A percentile compares a stretch with the other conserved stretches of the same genome.
Conservation (phyloP, 2,329 filamentous ascomycete species). For the Lasiodiplodia sp. region DNA sequence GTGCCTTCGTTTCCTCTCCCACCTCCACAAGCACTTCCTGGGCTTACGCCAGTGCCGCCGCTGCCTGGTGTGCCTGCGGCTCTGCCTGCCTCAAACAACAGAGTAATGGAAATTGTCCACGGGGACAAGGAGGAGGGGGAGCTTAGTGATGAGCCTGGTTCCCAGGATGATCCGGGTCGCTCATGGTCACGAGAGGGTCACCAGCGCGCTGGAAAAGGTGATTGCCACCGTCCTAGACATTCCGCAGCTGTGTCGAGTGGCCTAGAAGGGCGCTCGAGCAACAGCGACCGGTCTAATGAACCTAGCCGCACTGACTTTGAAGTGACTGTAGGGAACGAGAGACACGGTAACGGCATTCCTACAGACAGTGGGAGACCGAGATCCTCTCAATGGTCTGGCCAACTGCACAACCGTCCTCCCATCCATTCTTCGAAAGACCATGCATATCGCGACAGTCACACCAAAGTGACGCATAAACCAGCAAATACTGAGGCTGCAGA, state of each 20-base stretch:
- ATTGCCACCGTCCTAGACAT: constrained; percentile 11
- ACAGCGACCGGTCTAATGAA: constrained; percentile 16
- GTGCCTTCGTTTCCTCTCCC: constrained; percentile 18
- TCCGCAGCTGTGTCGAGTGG: constrained; percentile 7
- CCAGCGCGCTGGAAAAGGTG: constrained; percentile 20
- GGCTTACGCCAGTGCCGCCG: constrained; percentile 11
- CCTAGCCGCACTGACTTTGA: constrained; percentile 21
- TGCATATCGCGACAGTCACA: neutral
- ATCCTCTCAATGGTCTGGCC: constrained; percentile 1
- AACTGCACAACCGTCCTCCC: neutral
- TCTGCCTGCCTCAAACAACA: constrained; percentile 34
- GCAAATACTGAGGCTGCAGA: neutral
- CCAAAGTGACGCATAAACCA: neutral
- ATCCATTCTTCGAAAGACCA: constrained; percentile 1
- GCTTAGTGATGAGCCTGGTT: constrained; percentile 68
- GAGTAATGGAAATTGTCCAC: constrained; percentile 43
- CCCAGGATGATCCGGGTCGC: constrained; percentile 3
- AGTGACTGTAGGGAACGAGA: constrained; percentile 6
- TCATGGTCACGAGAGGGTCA: constrained; percentile 16
- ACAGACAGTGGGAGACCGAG: neutral
- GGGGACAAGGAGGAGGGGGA: constrained; percentile 75
- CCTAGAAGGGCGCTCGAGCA: neutral
- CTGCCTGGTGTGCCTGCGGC: constrained; percentile 31
- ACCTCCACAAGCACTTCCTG: constrained; percentile 4
- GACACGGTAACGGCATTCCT: neutral